A percentile compares a stretch with the other conserved stretches of the same genome.
phyloP scores from a whole-genome alignment of 1,139 yeast species.

The Diutina mesorugosa region DNA sequence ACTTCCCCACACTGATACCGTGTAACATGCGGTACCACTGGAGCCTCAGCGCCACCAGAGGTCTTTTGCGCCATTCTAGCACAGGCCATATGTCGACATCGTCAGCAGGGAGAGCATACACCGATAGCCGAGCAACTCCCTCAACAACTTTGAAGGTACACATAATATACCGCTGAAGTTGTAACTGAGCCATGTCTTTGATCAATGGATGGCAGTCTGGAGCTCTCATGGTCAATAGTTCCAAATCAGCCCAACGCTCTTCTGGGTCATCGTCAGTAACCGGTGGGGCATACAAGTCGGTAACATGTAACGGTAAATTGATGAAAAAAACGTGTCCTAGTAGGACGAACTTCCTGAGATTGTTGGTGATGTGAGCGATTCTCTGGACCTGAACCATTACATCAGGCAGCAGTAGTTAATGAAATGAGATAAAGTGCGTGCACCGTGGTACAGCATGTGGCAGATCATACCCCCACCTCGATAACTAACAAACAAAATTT shows the following conservation, averaged over 20 bases:
- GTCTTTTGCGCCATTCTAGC: not conserved
- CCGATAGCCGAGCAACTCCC: not conserved
- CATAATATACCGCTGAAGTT: not conserved
- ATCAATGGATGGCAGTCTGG: not conserved
- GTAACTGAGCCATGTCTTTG: not conserved
- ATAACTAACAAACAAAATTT: no score
- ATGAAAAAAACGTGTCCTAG: not conserved
- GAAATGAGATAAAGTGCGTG: not conserved
- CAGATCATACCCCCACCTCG: not conserved
- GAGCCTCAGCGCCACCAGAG: slow-evolving; percentile 1
- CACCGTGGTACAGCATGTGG: not conserved
- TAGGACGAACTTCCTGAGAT: not conserved
- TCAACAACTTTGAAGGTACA: not conserved
- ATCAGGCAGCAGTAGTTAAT: not conserved
- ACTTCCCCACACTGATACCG: not conserved
- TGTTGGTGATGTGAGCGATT: not conserved
- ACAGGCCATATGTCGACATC: not conserved
- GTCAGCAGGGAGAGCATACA: not conserved
- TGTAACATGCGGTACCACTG: not conserved
- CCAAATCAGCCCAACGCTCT: slow-evolving; percentile 1
- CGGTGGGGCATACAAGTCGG: not conserved
- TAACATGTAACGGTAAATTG: not conserved
- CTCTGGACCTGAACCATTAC: not conserved
- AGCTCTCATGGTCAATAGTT: not conserved
- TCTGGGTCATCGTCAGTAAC: not conserved